Base-by-base conservation (phyloP, 805 yeast genomes). In the Kuraishia borneana region DNA sequence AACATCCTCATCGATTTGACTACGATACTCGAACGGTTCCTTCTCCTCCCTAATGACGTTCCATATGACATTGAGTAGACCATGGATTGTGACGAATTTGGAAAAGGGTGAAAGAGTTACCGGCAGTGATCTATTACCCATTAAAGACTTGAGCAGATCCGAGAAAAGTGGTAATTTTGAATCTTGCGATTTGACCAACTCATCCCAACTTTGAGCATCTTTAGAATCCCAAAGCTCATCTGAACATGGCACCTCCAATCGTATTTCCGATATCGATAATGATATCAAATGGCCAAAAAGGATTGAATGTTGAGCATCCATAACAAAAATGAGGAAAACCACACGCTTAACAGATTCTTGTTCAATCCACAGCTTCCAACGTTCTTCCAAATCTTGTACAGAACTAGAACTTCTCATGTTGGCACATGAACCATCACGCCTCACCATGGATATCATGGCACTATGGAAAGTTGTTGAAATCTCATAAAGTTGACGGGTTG, bases 281-380 rank as follows among this genome's bases (percentile, higher is more conserved):
- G 32, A 36, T 7, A 40, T 33, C 3, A 37, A 33, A 26, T 39
- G 42, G 20, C 52, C 52, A 33, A 48, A 48, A n/a, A 48, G 34
- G 3, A 46, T 45, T 3, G 50, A 44, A 29, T 48, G 53, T 37
- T 48, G 53, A n/a, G 51, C 28, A 39, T 48, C 53, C 51, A 48
- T 48, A 18, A 48, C 36, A 35, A 48, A 48, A 21, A 46, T 44
- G 21, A 48, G 41, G 21, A 36, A 44, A 8, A 43, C 43, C 18
- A 42, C 41, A 13, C 53, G 36, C 32, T 42, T 43, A 26, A 43
- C 37, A 10, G 51, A 45, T 30, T 48, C 53, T 14, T 27, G 21
- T 21, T 45, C 50, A 23, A 48, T 46, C 53, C 53, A 48, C 14
- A 36, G 26, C 8, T 40, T 36, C 51, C 51, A 48, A 16, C 36